phyloP scores from a whole-genome alignment of 768 basidiomycete genomes.

The Lentinula guzmanii region DNA sequence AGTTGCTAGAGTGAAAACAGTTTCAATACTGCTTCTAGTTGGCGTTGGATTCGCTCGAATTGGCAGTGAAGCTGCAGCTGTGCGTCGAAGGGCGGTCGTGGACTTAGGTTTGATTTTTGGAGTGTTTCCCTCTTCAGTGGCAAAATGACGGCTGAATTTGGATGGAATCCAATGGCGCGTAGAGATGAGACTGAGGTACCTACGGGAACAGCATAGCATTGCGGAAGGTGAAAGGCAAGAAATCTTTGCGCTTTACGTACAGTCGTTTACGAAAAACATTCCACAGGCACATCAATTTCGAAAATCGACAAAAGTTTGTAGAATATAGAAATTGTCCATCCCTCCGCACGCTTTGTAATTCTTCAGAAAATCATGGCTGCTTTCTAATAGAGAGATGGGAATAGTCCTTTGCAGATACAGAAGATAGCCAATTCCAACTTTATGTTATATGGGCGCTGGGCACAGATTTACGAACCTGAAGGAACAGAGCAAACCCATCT shows the following conservation, averaged over 20 bases:
- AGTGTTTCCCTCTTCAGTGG: not conserved
- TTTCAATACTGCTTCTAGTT: constrained; percentile 72
- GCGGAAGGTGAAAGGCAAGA: not conserved
- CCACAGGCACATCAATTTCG: too few relatives aligned
- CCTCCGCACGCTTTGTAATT: too few relatives aligned
- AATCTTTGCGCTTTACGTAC: not conserved
- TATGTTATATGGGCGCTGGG: too few relatives aligned
- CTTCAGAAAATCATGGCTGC: too few relatives aligned
- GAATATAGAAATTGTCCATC: too few relatives aligned
- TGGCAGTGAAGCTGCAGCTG: constrained; percentile 80
- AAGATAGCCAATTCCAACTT: too few relatives aligned
- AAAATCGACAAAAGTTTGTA: too few relatives aligned
- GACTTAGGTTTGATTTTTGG: constrained; percentile 61
- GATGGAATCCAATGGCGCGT: not conserved
- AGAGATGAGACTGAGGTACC: not conserved
- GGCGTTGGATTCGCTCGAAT: constrained; percentile 85
- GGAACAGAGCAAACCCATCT: too few relatives aligned
- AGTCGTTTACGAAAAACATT: too few relatives aligned
- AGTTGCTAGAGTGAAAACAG: constrained; percentile 81
- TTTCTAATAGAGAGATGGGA: too few relatives aligned
- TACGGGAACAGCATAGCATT: not conserved
- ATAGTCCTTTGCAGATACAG: too few relatives aligned
- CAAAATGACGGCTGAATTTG: not conserved
- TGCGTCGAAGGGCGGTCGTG: constrained; percentile 71
- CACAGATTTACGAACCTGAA: too few relatives aligned